Evolutionary conservation across 2,329 filamentous ascomycete species (phyloP), one percentile per base, ranked within the genome.

Genomic region (Fusarium sp.): DNA sequence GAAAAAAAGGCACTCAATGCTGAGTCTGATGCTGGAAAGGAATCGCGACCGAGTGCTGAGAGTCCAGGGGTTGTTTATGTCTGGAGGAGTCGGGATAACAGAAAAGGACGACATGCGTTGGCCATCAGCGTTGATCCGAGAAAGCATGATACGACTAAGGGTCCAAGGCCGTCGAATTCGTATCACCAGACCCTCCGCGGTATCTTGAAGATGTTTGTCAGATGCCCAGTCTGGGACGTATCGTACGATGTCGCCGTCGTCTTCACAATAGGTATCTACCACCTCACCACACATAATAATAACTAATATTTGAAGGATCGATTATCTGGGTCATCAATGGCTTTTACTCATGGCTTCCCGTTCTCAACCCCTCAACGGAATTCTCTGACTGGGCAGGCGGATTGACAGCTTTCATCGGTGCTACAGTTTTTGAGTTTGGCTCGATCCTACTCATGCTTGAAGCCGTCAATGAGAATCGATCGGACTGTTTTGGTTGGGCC

Each of bases 401-500:
- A 3, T 85, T 92, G 28, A 89, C 88, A 0, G 90, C 89, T 0
- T 89, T 92, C 74, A 85, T 93, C n/a, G 91, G 91, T 8, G 90
- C 90, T 0, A 91, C 89, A 1, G 82, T 93, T 11, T 93, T 94
- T 78, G 90, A 91, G 73, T 60, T 91, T 8, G 91, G 91, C 1
- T 90, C 88, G 40, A 77, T 93, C 3, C 80, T 93, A 4, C 83
- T 93, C 32, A 84, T 93, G 80, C 82, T 92, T 4, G 91, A 93
- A 79, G 91, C 91, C 7, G 84, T 92, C n/a, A 93, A 93, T 77
- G 89, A 90, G 75, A 89, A 92, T 74, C 83, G 87, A 18, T 82
- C 86, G 0, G 89, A 88, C 18, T 93, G 91, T 78, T 93, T 93
- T 77, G 91, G 91, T 7, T 93, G 90, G 90, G 91, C 91, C 0